Conservation (phyloP, 129 eudicot genomes). For the Oenanthe sinensis region DNA sequence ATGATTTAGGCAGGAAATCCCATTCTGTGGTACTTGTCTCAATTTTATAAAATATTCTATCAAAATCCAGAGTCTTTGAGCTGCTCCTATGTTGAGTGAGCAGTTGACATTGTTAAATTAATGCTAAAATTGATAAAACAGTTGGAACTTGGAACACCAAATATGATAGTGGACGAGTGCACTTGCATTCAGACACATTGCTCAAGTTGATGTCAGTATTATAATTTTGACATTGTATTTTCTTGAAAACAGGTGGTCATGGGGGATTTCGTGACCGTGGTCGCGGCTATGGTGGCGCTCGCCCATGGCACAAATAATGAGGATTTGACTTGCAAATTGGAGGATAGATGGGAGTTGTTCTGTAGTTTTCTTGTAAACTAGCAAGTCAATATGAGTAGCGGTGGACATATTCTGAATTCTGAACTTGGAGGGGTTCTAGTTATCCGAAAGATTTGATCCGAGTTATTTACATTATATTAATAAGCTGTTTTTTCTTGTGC, state of each 20-base stretch:
- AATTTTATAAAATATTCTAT: background rate
- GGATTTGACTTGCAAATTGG: background rate
- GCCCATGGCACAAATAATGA: conserved; percentile 56
- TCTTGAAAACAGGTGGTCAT: conserved; percentile 28
- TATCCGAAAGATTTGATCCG: background rate
- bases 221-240: background rate
- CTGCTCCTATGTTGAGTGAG: background rate
- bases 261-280: conserved; percentile 87
- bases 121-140: background rate
- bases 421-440: background rate
- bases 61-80: background rate
- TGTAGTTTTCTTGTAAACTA: background rate
- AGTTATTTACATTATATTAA: too few relatives aligned
- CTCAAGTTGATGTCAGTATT: background rate
- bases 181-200: background rate
- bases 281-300: conserved; percentile 67
- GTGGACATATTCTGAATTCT: background rate
- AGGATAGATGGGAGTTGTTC: background rate
- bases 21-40: background rate
- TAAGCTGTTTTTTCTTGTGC: background rate
- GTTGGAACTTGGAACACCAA: background rate
- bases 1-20: background rate
- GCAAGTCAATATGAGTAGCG: background rate
- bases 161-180: background rate
- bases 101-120: background rate